Evolutionary conservation across 2,329 filamentous ascomycete genomes (phyloP), one percentile per base, ranked within the genome.

Genomic region (Setomelanomma holmii): DNA sequence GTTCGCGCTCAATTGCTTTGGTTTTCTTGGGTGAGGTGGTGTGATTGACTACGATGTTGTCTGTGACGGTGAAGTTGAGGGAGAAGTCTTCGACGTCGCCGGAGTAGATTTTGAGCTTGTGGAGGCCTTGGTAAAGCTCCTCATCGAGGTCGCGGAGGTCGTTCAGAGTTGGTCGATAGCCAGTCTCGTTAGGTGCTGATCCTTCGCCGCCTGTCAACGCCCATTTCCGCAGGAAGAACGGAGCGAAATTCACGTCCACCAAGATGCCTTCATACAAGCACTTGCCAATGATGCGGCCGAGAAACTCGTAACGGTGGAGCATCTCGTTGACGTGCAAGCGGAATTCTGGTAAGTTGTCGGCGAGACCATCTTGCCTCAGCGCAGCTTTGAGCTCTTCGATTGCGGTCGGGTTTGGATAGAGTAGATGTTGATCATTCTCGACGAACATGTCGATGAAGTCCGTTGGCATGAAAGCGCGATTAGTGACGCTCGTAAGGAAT

Each of bases 191-290:
- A 16, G 88, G 82, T 1, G 86, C 84, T 27, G 86, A 81, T 14
- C 82, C 82, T 20, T 78, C 76, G 4, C 85, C 86, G 14, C 89
- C 88, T 10, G 89, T 87, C 46, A 93, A 83, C 2, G 92, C 86
- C 95, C 95, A 99, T 72, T 98, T 97, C 53, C 96, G 84, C 5
- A 99, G 83, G 77, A 99, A 99, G 78, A 99, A 99, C 0, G 90
- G 88, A 1, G 93, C 93, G 78, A 99, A 99, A 44, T 86, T 86
- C 53, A 97, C 88, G 74, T 99, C 93, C 40, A 98, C 88, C 3
- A 99, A 82, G 39, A 99, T 98, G 0, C 93, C 93, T 77, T 99
- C 95, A 69, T 99, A 99, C 67, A 99, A 81, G 75, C 95, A 99
- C 73, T 99, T 99, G 10, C 95, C 95, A 21, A 99, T 88, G 22